Conservation (phyloP, 2,329 filamentous ascomycete genomes). For the Alternaria longipes region DNA sequence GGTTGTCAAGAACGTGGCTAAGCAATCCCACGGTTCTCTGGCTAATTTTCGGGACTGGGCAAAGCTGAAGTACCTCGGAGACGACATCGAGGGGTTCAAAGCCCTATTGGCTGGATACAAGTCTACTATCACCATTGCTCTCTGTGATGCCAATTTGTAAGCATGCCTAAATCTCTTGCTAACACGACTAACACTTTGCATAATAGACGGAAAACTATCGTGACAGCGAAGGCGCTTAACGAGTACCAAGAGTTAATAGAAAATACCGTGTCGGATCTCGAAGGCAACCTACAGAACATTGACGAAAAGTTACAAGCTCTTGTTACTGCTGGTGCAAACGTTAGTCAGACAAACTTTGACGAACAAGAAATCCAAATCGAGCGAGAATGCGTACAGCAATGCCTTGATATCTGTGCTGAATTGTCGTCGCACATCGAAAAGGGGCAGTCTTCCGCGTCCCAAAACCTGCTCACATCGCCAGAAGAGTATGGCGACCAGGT, state of each 20-base stretch:
- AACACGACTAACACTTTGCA: not conserved
- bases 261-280: constrained; percentile 22
- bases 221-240: constrained; percentile 15
- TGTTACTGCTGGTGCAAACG: not conserved
- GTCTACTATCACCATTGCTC: constrained; percentile 46
- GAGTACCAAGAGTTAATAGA: constrained; percentile 24
- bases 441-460: not conserved
- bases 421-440: not conserved
- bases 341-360: not conserved
- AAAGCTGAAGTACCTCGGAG: constrained; percentile 56
- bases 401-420: not conserved
- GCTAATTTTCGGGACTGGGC: constrained; percentile 59
- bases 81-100: constrained; percentile 56
- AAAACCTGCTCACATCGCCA: not conserved
- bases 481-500: not conserved
- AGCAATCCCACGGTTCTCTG: constrained; percentile 27
- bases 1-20: constrained; percentile 49
- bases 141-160: constrained; percentile 55
- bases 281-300: constrained; percentile 22
- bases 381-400: not conserved
- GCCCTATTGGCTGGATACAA: constrained; percentile 54
- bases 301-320: constrained; percentile 22
- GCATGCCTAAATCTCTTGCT: constrained; percentile 19
- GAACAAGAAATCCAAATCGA: not conserved
- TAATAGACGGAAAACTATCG: constrained; percentile 24